These are phyloP conservation scores for Penicillium sumatraense DNA, from an alignment of 2,329 filamentous ascomycete genomes.

Conservation along the genomic window DNA sequence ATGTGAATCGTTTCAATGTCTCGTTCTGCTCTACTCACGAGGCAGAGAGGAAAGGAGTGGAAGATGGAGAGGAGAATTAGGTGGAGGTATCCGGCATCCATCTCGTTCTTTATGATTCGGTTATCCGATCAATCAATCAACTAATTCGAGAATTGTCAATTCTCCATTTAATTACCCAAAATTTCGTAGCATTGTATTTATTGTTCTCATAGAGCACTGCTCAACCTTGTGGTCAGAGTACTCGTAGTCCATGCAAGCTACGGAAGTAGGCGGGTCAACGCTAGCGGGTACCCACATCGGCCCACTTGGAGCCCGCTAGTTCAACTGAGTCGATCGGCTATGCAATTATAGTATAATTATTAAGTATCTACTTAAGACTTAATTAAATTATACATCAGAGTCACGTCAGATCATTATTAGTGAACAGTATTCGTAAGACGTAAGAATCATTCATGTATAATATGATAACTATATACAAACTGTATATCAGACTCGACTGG, in stretches of 20 bases:
- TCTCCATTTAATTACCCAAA: not conserved
- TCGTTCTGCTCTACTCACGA: no score
- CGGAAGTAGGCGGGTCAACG: not conserved
- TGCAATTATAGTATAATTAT: no score
- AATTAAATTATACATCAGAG: no score
- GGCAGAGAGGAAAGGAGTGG: no score
- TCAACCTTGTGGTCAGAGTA: no score
- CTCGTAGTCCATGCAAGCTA: not conserved
- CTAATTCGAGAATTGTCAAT: conserved; percentile 4
- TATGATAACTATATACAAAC: conserved; percentile 1
- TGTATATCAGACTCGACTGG: no score
- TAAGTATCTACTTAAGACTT: no score
- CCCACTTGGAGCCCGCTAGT: conserved; percentile 13
- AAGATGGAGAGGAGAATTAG: not conserved
- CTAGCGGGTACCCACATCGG: conserved; percentile 14
- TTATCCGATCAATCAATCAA: not conserved
- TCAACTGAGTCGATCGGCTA: not conserved
- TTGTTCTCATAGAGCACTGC: not conserved
- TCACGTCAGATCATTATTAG: no score
- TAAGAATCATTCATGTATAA: not conserved
- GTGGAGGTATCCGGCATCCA: not conserved
- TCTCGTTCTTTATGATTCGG: conserved; percentile 14
- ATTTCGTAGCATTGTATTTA: no score
- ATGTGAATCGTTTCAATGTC: not conserved
- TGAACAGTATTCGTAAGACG: no score